Evolutionary conservation across 805 yeast genomes (phyloP).

Genomic region (Spathaspora hagerdaliae): DNA sequence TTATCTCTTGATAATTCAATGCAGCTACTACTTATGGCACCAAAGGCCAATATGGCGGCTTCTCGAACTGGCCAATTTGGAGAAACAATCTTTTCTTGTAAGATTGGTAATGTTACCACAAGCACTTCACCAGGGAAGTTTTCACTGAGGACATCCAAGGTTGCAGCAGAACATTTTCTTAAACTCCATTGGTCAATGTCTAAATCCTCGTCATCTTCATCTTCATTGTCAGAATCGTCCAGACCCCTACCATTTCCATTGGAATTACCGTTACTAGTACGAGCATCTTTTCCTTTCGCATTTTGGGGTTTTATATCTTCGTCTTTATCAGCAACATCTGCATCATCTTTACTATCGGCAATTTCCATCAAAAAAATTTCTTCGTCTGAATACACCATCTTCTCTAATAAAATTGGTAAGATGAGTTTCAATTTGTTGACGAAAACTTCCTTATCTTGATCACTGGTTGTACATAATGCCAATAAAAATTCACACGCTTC

Average conservation of each 20-base stretch:
- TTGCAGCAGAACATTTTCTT: constrained; percentile 92
- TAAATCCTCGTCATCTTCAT: constrained; percentile 68
- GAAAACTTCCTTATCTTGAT: constrained; percentile 27
- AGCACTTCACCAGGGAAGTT: constrained; percentile 66
- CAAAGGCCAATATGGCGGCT: constrained; percentile 89
- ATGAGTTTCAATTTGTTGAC: constrained; percentile 56
- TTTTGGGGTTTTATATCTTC: constrained; percentile 85
- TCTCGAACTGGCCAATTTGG: constrained; percentile 87
- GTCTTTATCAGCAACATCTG: constrained; percentile 71
- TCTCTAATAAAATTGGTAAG: constrained; percentile 71
- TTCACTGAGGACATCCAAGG: constrained; percentile 76
- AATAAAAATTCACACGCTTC: constrained; percentile 93
- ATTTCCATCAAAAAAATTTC: constrained; percentile 63
- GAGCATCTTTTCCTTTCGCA: constrained; percentile 56
- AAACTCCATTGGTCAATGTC: constrained; percentile 81
- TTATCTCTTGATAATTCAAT: constrained; percentile 64
- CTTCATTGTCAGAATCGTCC: constrained; percentile 56
- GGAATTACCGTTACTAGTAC: constrained; percentile 14
- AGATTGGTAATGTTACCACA: constrained; percentile 63
- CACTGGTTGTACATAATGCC: constrained; percentile 65
- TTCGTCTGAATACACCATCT: constrained; percentile 86
- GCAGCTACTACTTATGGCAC: constrained; percentile 92
- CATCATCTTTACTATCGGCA: constrained; percentile 72
- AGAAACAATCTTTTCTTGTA: constrained; percentile 67
- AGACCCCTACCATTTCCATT: constrained; percentile 3